These are phyloP conservation scores for Pestalotiopsis sp. DNA, from an alignment of 2,329 filamentous ascomycete genomes.

Conservation along the genomic window DNA sequence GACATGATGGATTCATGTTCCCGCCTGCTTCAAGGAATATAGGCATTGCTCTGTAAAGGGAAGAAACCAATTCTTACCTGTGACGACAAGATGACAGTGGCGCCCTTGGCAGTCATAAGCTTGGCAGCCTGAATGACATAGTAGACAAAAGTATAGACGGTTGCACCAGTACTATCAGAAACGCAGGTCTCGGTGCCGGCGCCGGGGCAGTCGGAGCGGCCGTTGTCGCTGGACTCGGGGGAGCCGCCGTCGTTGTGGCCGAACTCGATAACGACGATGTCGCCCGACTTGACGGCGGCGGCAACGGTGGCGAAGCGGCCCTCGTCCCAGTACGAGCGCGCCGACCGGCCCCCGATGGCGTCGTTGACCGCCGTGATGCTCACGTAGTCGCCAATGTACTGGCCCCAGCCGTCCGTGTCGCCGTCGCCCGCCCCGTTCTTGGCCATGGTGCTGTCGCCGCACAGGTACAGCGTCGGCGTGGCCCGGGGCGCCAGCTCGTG, in stretches of 20 bases:
- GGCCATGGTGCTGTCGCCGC: constrained; percentile 59
- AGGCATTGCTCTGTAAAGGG: no score
- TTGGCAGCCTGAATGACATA: constrained; percentile 28
- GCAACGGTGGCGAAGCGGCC: constrained; percentile 60
- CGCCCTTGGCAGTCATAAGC: constrained; percentile 52
- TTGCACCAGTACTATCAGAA: constrained; percentile 32
- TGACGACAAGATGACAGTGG: constrained; percentile 58
- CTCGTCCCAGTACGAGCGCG: constrained; percentile 63
- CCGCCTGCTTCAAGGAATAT: no score
- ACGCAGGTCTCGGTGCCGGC: constrained; percentile 52
- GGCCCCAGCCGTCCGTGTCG: constrained; percentile 56
- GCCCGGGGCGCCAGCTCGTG: constrained; percentile 20
- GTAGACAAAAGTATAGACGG: constrained; percentile 31
- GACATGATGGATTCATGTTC: no score
- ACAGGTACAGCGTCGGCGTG: constrained; percentile 47
- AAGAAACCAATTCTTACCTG: constrained; percentile 35
- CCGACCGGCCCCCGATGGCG: constrained; percentile 63
- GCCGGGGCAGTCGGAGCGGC: constrained; percentile 58
- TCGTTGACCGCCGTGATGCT: constrained; percentile 55
- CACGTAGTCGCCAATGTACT: constrained; percentile 54
- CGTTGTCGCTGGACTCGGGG: constrained; percentile 56
- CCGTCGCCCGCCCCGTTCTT: constrained; percentile 38
- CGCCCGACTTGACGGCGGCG: constrained; percentile 49
- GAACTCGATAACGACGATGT: constrained; percentile 70
- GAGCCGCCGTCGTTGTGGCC: constrained; percentile 71